These are phyloP conservation scores for Exophiala oligosperma DNA, from an alignment of 2,329 filamentous ascomycete species.

Conservation along the genomic window DNA sequence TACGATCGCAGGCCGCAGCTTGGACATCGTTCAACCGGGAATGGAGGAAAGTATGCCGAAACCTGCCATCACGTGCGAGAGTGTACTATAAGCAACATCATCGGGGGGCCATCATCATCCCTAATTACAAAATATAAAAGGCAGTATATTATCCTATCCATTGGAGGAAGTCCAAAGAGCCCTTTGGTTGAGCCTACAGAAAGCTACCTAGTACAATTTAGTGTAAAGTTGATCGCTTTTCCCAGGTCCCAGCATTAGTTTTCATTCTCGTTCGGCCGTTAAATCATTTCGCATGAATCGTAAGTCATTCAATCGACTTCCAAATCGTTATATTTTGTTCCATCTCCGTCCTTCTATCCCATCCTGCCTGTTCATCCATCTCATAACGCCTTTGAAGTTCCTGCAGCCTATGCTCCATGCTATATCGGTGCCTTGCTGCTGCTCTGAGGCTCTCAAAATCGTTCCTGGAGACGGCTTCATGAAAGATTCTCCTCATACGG, in stretches of 20 bases:
- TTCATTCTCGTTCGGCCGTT: background rate
- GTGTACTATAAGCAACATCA: background rate
- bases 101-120: background rate
- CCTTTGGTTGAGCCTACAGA: background rate
- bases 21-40: background rate
- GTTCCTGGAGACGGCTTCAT: constrained; percentile 63
- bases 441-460: constrained; percentile 68
- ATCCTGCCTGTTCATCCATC: constrained; percentile 60
- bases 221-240: background rate
- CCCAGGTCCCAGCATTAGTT: background rate
- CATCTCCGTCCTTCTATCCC: constrained; percentile 50
- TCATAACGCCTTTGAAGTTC: constrained; percentile 56
- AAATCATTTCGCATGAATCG: constrained; percentile 1
- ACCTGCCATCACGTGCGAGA: constrained; percentile 8
- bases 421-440: constrained; percentile 57
- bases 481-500: constrained; percentile 75
- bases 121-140: background rate
- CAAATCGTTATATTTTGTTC: constrained; percentile 52
- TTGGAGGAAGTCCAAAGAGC: background rate
- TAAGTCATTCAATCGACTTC: constrained; percentile 50
- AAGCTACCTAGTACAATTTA: background rate
- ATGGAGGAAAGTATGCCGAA: constrained; percentile 14
- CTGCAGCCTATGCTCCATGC: constrained; percentile 61
- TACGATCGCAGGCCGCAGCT: constrained; percentile 21
- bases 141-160: background rate